Base-by-base conservation (phyloP, 2,329 filamentous ascomycete species). In the Fonsecaea multimorphosa region DNA sequence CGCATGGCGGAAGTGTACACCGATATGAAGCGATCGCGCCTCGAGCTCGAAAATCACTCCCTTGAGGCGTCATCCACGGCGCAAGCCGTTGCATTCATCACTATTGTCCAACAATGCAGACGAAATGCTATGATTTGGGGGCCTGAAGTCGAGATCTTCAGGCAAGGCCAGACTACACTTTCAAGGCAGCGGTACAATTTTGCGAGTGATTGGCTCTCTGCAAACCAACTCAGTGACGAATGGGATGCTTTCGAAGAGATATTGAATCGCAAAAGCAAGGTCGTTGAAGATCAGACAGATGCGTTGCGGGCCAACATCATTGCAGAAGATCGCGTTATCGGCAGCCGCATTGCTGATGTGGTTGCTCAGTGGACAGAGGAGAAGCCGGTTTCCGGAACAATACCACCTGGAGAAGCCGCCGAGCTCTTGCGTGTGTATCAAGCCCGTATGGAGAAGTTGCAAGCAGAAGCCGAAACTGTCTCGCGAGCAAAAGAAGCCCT, bases 11-110 rank as follows among this genome's bases (percentile, higher is more conserved):
- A 99, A 74, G 90, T 97, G 3, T 93, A 95, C 73, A 89, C 91
- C 12, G 94, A 98, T 68, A 91, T 99, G 66, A 91, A 96, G 73
- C 93, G 93, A 78, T 92, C 94, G 9, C 88, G 94, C 27, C 90
- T 91, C 72, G 92, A 97, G 72, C 85, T 99, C 12, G 96, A 99
- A 79, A 87, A 90, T 38, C 93, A 97, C 76, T 94, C 92, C 29
- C 86, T 98, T 51, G 94, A 98, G 76, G 92, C 93, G 22, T 94
- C 92, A 3, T 98, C 95, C 1, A 99, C 95, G 3, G 94, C 94
- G 0, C 93, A 98, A 76, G 95, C 96, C 27, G 96, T 99, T 3
- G 92, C 95, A 40, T 99, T 99, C 79, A 99, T 99, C 75, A 99
- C 96, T 0, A 93, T 94, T 61, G 95, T 99, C 4, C 95, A 99